Evolutionary conservation across 2,329 filamentous ascomycete species (phyloP).

Genomic region (Aspergillus spinulosporus): DNA sequence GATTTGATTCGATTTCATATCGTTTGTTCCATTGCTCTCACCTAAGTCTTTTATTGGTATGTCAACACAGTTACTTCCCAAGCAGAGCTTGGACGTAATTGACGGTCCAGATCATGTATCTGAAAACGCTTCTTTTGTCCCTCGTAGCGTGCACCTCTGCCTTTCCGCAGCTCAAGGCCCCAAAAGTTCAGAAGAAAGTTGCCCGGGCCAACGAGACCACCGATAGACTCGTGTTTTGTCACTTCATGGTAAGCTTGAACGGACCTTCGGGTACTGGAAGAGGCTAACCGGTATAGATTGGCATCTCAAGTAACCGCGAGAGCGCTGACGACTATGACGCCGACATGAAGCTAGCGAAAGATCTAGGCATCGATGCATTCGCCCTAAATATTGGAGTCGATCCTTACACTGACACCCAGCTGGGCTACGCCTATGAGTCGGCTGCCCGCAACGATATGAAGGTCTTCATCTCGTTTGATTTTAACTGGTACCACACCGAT

Average conservation of each 20-base stretch:
- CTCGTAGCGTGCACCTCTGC: conserved; percentile 20
- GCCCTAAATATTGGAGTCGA: conserved; percentile 54
- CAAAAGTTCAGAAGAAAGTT: neutral
- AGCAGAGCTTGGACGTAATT: neutral
- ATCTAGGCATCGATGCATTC: conserved; percentile 50
- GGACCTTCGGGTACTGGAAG: neutral
- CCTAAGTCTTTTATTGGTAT: neutral
- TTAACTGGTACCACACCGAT: conserved; percentile 49
- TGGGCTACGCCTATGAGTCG: conserved; percentile 52
- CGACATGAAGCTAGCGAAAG: conserved; percentile 50
- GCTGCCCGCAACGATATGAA: conserved; percentile 51
- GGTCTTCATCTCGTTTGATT: conserved; percentile 60
- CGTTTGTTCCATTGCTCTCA: neutral
- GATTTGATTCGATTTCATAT: neutral
- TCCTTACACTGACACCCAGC: conserved; percentile 46
- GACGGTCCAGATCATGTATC: conserved; percentile 17
- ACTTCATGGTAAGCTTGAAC: conserved; percentile 44
- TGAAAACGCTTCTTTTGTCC: conserved; percentile 21
- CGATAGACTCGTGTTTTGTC: conserved; percentile 44
- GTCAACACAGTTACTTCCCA: neutral
- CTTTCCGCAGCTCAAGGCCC: conserved; percentile 14
- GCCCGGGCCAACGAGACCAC: conserved; percentile 7
- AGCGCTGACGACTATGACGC: conserved; percentile 49
- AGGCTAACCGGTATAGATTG: conserved; percentile 37
- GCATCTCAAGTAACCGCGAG: conserved; percentile 47